These are phyloP conservation scores for Entomortierella beljakovae DNA, from an alignment of 192 early-diverging fungal species.

Conservation along the genomic window DNA sequence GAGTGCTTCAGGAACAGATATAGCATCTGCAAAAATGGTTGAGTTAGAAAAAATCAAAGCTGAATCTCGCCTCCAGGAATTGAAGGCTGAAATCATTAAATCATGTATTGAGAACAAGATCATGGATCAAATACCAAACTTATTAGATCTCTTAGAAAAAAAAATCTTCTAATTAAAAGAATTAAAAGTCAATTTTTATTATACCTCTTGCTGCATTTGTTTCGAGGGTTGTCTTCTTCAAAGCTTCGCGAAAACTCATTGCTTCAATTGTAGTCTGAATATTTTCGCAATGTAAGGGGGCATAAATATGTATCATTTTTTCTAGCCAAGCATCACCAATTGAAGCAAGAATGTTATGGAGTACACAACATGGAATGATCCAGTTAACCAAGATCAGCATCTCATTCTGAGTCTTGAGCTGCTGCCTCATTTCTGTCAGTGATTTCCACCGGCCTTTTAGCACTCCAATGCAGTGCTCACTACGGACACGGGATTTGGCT, in stretches of 20 bases:
- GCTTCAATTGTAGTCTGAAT: conserved; percentile 6
- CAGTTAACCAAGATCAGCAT: conserved; percentile 9
- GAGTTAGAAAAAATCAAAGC: no score
- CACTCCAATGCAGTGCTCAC: conserved; percentile 26
- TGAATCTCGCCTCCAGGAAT: no score
- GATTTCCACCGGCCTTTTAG: conserved; percentile 25
- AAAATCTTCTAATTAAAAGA: background rate
- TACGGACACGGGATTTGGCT: no score
- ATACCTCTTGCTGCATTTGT: conserved; percentile 8
- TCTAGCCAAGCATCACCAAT: conserved; percentile 26
- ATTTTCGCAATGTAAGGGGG: background rate
- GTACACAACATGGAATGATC: conserved; percentile 26
- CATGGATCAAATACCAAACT: no score
- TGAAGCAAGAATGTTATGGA: conserved; percentile 30
- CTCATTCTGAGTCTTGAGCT: conserved; percentile 3
- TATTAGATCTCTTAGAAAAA: background rate
- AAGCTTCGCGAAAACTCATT: conserved; percentile 1
- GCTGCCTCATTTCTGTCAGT: conserved; percentile 25
- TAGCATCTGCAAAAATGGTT: no score
- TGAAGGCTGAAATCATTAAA: no score
- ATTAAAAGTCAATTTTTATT: background rate
- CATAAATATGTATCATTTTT: background rate
- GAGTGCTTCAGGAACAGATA: no score
- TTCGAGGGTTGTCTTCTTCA: conserved; percentile 1
- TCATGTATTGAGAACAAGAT: no score